These are phyloP conservation scores for Melocanna baccifera DNA, from an alignment of 176 grass and related monocot genomes.

Conservation along the genomic window DNA sequence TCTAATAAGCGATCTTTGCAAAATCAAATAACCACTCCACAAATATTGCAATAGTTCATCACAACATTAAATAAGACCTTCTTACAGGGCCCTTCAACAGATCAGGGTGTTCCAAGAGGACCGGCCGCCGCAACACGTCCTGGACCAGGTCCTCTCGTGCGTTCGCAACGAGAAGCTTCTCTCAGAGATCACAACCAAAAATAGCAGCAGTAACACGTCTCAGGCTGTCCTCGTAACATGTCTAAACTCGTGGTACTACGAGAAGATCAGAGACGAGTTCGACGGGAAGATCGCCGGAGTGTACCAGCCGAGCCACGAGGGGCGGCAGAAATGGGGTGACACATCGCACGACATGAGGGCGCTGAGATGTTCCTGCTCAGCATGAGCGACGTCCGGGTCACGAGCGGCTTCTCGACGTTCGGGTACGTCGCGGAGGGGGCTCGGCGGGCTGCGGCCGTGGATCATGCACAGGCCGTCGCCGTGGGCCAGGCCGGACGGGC, in stretches of 20 bases:
- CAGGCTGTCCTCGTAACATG: slow-evolving; percentile 34
- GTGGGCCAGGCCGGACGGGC: neutral
- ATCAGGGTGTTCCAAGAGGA: slow-evolving; percentile 32
- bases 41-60: too few relatives aligned
- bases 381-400: slow-evolving; percentile 35
- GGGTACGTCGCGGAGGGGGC: slow-evolving; percentile 52
- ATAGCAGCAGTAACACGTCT: too few relatives aligned
- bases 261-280: slow-evolving; percentile 18
- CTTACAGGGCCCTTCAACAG: too few relatives aligned
- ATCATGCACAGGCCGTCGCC: slow-evolving; percentile 25
- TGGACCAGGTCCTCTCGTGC: slow-evolving; percentile 45
- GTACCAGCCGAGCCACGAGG: slow-evolving; percentile 57
- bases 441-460: slow-evolving; percentile 47
- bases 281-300: slow-evolving; percentile 15
- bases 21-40: too few relatives aligned
- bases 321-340: slow-evolving; percentile 12
- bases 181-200: neutral
- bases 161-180: slow-evolving; percentile 32
- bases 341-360: slow-evolving; percentile 41
- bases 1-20: too few relatives aligned
- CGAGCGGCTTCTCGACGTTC: slow-evolving; percentile 39
- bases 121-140: neutral
- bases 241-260: slow-evolving; percentile 36
- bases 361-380: slow-evolving; percentile 50
- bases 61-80: too few relatives aligned